Conservation (phyloP, 139 green algal species). For the Ostreobium quekettii region DNA sequence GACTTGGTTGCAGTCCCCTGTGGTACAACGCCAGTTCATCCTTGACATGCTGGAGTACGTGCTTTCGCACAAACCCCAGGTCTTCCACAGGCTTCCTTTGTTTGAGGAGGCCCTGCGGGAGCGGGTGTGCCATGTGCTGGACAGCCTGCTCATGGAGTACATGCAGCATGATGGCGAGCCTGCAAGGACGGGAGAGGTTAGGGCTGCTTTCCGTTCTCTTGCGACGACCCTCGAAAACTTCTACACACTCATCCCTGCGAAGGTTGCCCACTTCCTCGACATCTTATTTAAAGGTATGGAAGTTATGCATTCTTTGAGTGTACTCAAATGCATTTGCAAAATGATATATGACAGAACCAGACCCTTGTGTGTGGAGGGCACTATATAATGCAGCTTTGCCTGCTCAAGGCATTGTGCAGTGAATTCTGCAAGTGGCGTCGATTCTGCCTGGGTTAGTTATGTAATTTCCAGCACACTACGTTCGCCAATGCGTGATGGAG, state of each 20-base stretch:
- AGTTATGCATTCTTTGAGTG: no score
- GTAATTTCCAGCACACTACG: no score
- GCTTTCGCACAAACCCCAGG: constrained; percentile 42
- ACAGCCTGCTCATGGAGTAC: constrained; percentile 34
- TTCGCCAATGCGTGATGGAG: no score
- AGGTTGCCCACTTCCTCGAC: background rate
- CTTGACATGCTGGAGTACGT: constrained; percentile 75
- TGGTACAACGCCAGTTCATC: constrained; percentile 50
- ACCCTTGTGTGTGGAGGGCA: no score
- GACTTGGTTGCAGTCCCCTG: constrained; percentile 45
- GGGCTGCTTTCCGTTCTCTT: background rate
- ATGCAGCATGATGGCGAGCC: constrained; percentile 37
- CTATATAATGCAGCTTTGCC: no score
- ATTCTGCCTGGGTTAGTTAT: no score
- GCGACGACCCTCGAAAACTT: constrained; percentile 3
- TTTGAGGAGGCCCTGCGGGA: constrained; percentile 35
- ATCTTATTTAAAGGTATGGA: background rate
- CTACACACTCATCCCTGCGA: constrained; percentile 15
- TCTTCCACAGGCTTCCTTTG: constrained; percentile 41
- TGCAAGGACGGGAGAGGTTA: constrained; percentile 4
- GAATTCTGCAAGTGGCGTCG: no score
- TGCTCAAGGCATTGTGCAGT: no score
- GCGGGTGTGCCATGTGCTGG: constrained; percentile 36
- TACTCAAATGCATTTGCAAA: no score
- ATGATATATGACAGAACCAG: no score